A percentile compares a stretch with the other conserved stretches of the same genome.
Evolutionary conservation across 345 rosid species (phyloP).

Genomic region (Aquilaria yunnanensis): DNA sequence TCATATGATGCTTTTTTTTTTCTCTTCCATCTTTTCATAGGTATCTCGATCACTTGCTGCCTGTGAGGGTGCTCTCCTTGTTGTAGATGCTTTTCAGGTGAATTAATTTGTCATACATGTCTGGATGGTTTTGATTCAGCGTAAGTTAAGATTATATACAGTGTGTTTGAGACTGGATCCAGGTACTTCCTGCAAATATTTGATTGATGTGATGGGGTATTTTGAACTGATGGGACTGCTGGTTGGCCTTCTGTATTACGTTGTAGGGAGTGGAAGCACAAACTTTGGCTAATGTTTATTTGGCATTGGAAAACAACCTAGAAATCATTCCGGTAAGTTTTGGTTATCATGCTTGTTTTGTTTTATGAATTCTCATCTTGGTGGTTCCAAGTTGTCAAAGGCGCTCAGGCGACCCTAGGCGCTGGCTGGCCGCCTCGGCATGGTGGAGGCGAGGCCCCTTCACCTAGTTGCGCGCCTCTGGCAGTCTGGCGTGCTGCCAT

Average conservation of each 20-base stretch:
- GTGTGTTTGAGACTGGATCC: neutral
- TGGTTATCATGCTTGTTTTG: conserved; percentile 8
- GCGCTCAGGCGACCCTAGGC: too few relatives aligned
- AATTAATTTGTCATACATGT: conserved; percentile 7
- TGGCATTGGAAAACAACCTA: conserved; percentile 93
- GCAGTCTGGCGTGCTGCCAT: too few relatives aligned
- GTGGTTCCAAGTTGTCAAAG: too few relatives aligned
- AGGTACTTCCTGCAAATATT: neutral
- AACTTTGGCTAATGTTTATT: conserved; percentile 89
- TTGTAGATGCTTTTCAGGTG: conserved; percentile 99
- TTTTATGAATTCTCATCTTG: neutral
- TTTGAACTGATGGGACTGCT: neutral
- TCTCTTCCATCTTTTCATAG: conserved; percentile 22
- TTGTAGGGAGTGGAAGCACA: conserved; percentile 98
- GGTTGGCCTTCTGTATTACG: conserved; percentile 6
- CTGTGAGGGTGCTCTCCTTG: conserved; percentile 99
- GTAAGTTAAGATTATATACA: conserved; percentile 4
- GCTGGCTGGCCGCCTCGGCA: too few relatives aligned
- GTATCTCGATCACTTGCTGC: conserved; percentile 99
- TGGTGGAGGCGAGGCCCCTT: too few relatives aligned
- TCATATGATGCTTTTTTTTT: neutral
- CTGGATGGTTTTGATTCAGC: conserved; percentile 3
- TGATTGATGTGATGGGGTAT: neutral
- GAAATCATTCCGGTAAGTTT: conserved; percentile 90
- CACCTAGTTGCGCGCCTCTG: too few relatives aligned